phyloP scores from a whole-genome alignment of 2,329 filamentous ascomycete genomes.

The Ascochyta pisi region DNA sequence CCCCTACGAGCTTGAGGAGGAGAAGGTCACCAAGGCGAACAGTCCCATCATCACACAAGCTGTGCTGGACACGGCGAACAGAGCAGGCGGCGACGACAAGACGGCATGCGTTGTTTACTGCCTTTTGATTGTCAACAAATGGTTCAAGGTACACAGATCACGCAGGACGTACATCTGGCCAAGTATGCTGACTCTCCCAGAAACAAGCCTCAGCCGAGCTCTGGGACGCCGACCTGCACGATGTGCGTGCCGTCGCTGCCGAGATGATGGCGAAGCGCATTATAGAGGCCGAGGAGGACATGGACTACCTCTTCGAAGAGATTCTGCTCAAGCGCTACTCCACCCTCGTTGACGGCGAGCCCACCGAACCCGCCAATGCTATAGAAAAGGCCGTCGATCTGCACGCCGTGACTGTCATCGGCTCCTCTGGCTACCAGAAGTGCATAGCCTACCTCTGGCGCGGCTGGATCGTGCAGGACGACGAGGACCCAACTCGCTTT shows the following conservation, averaged over 20 bases:
- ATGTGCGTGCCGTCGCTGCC: constrained; percentile 79
- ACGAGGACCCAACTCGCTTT: constrained; percentile 87
- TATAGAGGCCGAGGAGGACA: constrained; percentile 85
- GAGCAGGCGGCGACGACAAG: constrained; percentile 79
- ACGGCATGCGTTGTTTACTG: constrained; percentile 83
- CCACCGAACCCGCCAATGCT: constrained; percentile 81
- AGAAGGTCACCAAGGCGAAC: constrained; percentile 77
- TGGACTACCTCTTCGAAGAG: constrained; percentile 77
- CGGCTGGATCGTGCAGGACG: constrained; percentile 96
- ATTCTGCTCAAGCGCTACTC: constrained; percentile 89
- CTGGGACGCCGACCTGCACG: constrained; percentile 89
- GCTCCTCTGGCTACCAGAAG: constrained; percentile 93
- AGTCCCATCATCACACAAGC: constrained; percentile 81
- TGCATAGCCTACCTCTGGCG: constrained; percentile 93
- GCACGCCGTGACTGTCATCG: constrained; percentile 87
- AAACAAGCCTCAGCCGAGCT: constrained; percentile 80
- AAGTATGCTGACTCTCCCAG: constrained; percentile 11
- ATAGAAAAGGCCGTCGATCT: constrained; percentile 93
- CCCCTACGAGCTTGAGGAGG: constrained; percentile 85
- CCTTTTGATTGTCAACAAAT: constrained; percentile 74
- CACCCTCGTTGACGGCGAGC: constrained; percentile 73
- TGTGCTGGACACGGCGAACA: constrained; percentile 80
- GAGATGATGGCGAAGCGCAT: constrained; percentile 90
- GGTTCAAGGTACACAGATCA: constrained; percentile 66
- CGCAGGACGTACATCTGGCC: too few species aligned